These are phyloP conservation scores for Dalechampia spathulata DNA, from an alignment of 441 rosid species.

Conservation along the genomic window DNA sequence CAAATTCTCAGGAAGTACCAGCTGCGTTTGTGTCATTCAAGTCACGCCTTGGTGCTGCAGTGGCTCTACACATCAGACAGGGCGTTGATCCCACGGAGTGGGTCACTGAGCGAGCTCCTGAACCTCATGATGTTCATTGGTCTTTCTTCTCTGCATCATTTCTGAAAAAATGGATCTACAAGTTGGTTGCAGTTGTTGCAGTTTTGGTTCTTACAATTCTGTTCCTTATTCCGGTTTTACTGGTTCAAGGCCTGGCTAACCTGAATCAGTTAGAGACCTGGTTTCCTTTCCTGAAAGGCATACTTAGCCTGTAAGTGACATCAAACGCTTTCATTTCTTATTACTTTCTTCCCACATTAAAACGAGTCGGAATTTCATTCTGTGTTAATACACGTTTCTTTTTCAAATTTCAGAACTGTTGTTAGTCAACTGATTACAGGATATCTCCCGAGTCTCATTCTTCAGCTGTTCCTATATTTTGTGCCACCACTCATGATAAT, in stretches of 20 bases:
- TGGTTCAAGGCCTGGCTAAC: constrained; percentile 92
- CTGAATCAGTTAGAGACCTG: constrained; percentile 64
- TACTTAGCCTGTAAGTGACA: constrained; percentile 59
- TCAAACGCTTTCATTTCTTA: constrained; percentile 4
- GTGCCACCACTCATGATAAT: constrained; percentile 71
- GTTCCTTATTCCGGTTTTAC: constrained; percentile 70
- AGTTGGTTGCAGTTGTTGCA: constrained; percentile 45
- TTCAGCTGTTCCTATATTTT: constrained; percentile 46
- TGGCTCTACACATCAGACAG: constrained; percentile 68
- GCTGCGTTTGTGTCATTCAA: constrained; percentile 92
- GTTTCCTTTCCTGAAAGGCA: constrained; percentile 67
- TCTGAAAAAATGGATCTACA: constrained; percentile 65
- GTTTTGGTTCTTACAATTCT: constrained; percentile 47
- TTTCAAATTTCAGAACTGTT: constrained; percentile 46
- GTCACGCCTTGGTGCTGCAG: constrained; percentile 74
- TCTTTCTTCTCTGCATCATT: constrained; percentile 86
- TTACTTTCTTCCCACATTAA: not conserved
- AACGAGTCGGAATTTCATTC: not conserved
- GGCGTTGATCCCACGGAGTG: constrained; percentile 77
- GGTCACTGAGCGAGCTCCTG: constrained; percentile 90
- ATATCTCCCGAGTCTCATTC: constrained; percentile 87
- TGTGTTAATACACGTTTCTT: not conserved
- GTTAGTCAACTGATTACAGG: constrained; percentile 80
- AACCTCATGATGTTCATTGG: constrained; percentile 80
- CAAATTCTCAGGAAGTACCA: constrained; percentile 61